Conservation (phyloP, 2,329 filamentous ascomycete species). For the Hypoxylon sp. region DNA sequence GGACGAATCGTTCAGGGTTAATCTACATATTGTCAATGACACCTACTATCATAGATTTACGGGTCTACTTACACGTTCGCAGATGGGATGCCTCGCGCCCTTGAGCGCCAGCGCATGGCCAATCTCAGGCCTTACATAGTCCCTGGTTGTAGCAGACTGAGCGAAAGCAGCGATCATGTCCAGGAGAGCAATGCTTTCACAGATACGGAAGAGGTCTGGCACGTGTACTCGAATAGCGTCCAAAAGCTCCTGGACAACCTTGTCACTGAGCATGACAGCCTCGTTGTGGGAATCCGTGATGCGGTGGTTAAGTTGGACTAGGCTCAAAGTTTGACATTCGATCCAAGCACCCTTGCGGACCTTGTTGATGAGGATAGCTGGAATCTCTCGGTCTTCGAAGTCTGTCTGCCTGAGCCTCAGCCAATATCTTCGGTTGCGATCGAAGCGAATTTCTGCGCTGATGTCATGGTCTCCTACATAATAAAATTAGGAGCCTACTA, state of each 20-base stretch:
- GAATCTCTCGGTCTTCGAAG: constrained; percentile 70
- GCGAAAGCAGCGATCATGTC: constrained; percentile 88
- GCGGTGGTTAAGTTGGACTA: constrained; percentile 83
- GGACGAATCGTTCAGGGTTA: constrained; percentile 77
- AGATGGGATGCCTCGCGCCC: constrained; percentile 80
- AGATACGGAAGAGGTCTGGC: constrained; percentile 82
- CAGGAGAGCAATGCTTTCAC: constrained; percentile 85
- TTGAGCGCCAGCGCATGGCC: constrained; percentile 78
- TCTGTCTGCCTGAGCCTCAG: constrained; percentile 74
- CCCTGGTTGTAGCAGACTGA: constrained; percentile 73
- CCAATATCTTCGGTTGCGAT: constrained; percentile 83
- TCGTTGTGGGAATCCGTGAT: constrained; percentile 87
- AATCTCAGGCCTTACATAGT: constrained; percentile 75
- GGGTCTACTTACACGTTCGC: constrained; percentile 68
- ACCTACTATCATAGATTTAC: background rate
- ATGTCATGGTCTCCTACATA: constrained; percentile 67
- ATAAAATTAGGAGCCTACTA: background rate
- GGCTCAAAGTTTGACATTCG: constrained; percentile 87
- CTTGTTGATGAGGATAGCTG: constrained; percentile 81
- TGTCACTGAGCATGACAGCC: constrained; percentile 84
- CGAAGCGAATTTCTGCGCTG: constrained; percentile 77
- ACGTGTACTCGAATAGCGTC: constrained; percentile 78
- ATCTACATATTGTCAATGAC: constrained; percentile 56
- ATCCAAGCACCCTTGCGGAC: constrained; percentile 78
- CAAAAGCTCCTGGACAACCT: constrained; percentile 78